Base-by-base conservation (phyloP, 208 protist genomes). In the Trypanosoma boissoni region DNA sequence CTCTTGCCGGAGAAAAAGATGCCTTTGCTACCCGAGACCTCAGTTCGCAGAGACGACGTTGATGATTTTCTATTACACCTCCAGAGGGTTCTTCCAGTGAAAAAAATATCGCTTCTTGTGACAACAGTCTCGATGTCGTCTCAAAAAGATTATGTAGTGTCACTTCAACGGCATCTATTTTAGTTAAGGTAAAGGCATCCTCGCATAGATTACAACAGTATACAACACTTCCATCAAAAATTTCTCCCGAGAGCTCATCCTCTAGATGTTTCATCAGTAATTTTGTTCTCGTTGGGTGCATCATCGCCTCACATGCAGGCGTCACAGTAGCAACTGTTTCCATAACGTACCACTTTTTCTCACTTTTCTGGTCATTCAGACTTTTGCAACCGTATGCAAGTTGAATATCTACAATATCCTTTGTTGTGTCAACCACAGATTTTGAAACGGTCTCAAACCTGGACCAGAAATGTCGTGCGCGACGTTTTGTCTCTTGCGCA, bases 201-300 rank as follows among this genome's bases (percentile, higher is more conserved):
- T 28, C 32, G 6, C 24, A 2, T 26, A 43, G 58, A 12, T 72
- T 73, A 36, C 75, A 37, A 48, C 78, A 86, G 46, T 76, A 61
- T 16, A 90, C 61, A 34, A 84, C 68, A 61, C 76, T 84, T 12
- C 78, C 78, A 58, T 90, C 83, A 56, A 90, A 90, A 14, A 86
- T 57, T 32, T 72, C 72, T 3, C 83, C 83, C 27, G 72, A 84
- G 32, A 90, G 53, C 5, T 65, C 51, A 36, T 90, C 83, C 55
- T 76, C 67, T 57, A 90, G 66, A 46, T 90, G 78, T 36, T 64
- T 50, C 20, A 84, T 76, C 18, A 90, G 57, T 21, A 90, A 58
- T 48, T 32, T 39, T 9, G 66, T 46, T 26, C 83, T 72, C 14
- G 58, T 59, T 16, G 63, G 58, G 12, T 58, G 50, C 50, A 23